These are phyloP conservation scores for Ramularia collo-cygni DNA, from an alignment of 2,329 filamentous ascomycete species.

Conservation along the genomic window DNA sequence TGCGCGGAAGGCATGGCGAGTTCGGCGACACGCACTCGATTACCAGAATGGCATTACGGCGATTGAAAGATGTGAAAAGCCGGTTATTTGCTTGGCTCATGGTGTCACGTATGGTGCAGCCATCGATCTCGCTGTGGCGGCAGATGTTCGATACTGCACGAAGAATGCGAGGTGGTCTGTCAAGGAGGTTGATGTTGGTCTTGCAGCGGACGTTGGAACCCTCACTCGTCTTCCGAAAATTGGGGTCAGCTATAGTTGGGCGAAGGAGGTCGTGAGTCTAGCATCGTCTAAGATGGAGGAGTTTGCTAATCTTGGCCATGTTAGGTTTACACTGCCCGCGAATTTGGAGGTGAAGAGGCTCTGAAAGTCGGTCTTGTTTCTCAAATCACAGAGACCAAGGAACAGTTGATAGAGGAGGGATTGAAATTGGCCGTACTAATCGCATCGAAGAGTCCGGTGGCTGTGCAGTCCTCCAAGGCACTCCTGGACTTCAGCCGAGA, in stretches of 20 bases:
- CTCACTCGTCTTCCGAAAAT: conserved; percentile 65
- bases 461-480: conserved; percentile 81
- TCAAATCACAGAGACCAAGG: conserved; percentile 55
- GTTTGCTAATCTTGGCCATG: too few species aligned
- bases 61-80: conserved; percentile 80
- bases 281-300: too few species aligned
- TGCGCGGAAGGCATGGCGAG: conserved; percentile 15
- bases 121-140: conserved; percentile 60
- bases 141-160: conserved; percentile 61
- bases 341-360: conserved; percentile 63
- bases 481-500: conserved; percentile 75
- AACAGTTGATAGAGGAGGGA: conserved; percentile 54
- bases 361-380: conserved; percentile 62
- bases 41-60: conserved; percentile 73
- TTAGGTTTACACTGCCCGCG: conserved; percentile 54
- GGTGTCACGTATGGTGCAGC: conserved; percentile 70
- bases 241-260: conserved; percentile 64
- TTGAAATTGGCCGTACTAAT: conserved; percentile 59
- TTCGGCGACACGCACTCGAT: conserved; percentile 62
- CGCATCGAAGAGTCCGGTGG: conserved; percentile 77
- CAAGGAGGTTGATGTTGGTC: conserved; percentile 75
- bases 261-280: conserved; percentile 59
- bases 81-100: conserved; percentile 73
- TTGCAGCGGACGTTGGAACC: conserved; percentile 74
- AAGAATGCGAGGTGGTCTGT: conserved; percentile 57